These are phyloP conservation scores for Talaromyces sp. DNA, from an alignment of 2,329 filamentous ascomycete species.

Conservation along the genomic window DNA sequence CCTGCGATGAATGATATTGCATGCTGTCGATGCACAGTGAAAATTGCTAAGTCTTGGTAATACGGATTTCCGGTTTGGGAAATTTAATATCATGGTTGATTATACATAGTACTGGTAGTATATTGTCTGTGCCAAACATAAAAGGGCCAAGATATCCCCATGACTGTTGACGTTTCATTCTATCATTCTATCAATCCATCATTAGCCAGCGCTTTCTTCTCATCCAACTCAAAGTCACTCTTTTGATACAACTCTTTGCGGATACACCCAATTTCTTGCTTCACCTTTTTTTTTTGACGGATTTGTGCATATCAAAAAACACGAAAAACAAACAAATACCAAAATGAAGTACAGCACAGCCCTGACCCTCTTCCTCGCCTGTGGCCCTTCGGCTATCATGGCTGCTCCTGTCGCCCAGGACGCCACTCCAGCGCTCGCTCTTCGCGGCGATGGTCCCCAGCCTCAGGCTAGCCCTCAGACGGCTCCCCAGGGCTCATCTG, in stretches of 20 bases:
- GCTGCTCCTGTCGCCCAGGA: conserved; percentile 8
- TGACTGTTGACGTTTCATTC: not conserved
- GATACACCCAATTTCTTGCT: not conserved
- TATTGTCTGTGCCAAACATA: conserved; percentile 1
- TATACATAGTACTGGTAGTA: not conserved
- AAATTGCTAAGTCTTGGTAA: not conserved
- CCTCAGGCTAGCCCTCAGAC: not conserved
- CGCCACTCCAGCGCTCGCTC: not conserved
- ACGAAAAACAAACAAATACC: not conserved
- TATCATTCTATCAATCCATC: not conserved
- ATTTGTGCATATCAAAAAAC: not conserved
- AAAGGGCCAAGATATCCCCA: conserved; percentile 7
- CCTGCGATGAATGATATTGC: not conserved
- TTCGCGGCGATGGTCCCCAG: not conserved
- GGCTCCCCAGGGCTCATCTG: not conserved
- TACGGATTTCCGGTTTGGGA: not conserved
- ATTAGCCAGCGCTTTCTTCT: conserved; percentile 3
- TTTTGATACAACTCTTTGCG: not conserved
- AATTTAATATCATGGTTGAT: not conserved
- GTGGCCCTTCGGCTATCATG: conserved; percentile 7
- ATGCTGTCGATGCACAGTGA: not conserved
- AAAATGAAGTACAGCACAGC: conserved; percentile 9
- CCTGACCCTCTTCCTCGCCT: conserved; percentile 7
- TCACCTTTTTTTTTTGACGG: not conserved
- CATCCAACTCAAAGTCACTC: conserved; percentile 9